Evolutionary conservation across 2,329 filamentous ascomycete genomes (phyloP), one percentile per base, ranked within the genome.

Genomic region (Zymoseptoria tritici): DNA sequence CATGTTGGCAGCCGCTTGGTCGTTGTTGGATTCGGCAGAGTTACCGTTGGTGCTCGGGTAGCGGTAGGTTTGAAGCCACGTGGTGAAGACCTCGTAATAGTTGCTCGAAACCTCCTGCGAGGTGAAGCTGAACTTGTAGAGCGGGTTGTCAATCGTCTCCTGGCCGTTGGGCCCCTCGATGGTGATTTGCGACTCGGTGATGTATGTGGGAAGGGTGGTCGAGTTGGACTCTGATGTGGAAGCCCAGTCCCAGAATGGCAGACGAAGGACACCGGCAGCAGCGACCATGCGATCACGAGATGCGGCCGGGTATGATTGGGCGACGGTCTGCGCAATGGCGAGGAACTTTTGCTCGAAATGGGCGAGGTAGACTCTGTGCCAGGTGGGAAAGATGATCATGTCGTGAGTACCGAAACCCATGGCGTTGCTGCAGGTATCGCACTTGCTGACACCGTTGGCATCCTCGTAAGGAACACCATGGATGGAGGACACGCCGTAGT

Each of bases 341-440:
- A 68, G 52, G 61, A 70, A 68, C 22, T 65, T 52, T 58, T 71
- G 68, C 60, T 71, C 68, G 49, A 68, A 69, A 7, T 68, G 63
- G 21, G 68, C 67, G 56, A 69, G 63, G 59, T 68, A 70, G 46
- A 62, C 57, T 26, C 68, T 65, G 60, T 71, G 68, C 67, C 67
- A 71, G 2, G 60, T 51, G 22, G 68, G 68, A 57, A 71, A 71
- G 26, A 69, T 64, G n/a, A 68, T 54, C 7, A 64, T 68, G 54
- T 65, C 60, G 63, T 71, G 68, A 20, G 67, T 65, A 59, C 68
- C 69, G 58, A 69, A 71, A 20, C 68, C 68, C 49, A 64, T 58
- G 46, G 63, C 58, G 22, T 61, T 62, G 57, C 64, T 62, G 55
- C 66, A 59, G 16, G 57, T 62, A 8, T 69, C 68, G 49, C 59